A percentile compares a stretch with the other conserved stretches of the same genome.
Conservation (phyloP, 768 basidiomycete genomes). For the Auriculariales sp. region DNA sequence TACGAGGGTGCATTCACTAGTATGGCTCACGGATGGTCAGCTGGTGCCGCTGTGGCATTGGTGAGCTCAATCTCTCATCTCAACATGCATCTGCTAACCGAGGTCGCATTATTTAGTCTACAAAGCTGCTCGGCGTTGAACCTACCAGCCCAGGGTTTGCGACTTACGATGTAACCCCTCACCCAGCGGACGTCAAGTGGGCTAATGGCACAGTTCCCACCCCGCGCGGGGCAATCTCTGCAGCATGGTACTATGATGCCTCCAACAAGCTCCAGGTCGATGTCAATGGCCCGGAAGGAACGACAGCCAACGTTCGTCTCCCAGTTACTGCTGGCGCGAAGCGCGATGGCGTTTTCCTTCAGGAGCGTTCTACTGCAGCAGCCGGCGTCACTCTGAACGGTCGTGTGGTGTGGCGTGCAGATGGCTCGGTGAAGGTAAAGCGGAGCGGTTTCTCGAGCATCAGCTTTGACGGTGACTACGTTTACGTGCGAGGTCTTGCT, state of each 20-base stretch:
- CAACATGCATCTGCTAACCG: background rate
- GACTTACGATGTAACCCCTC: background rate
- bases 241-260: background rate
- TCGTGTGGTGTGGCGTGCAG: background rate
- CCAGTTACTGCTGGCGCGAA: background rate
- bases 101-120: background rate
- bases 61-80: background rate
- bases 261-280: background rate
- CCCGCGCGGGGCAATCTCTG: background rate
- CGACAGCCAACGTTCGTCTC: background rate
- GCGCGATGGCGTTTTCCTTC: background rate
- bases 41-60: background rate
- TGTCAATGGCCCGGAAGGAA: background rate
- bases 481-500: background rate
- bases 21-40: background rate
- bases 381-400: background rate
- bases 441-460: background rate
- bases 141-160: background rate
- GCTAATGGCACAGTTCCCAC: background rate
- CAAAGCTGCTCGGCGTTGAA: background rate
- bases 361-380: background rate
- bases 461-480: background rate
- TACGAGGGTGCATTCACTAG: background rate
- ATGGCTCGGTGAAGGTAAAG: background rate
- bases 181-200: background rate